Evolutionary conservation across 306 rosid species (phyloP), one percentile per base, ranked within the genome.

Genomic region (Trifolium pratense): DNA sequence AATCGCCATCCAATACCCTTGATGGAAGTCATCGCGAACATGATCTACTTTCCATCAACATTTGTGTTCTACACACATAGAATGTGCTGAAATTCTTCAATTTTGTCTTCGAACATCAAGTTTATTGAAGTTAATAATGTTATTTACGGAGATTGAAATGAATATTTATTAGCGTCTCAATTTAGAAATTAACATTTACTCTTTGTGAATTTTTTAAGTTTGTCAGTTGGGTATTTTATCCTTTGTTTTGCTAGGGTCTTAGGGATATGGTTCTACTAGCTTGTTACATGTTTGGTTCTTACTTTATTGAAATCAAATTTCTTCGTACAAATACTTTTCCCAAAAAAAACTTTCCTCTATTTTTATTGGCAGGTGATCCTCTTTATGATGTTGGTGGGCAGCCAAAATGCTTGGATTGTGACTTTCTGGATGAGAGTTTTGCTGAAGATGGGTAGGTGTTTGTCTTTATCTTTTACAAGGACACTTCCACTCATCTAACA

Each of bases 351-450:
- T 21, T 70, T 34, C 42, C 31, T 45, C 3, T 61, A 16, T 10
- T n/a, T 52, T 42, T 16, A 34, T 56, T 76, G 71, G 78, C 82
- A 94, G 98, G 92, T 21, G 98, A 94, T 84, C 97, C 97, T 66
- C 96, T 91, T 18, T 94, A 89, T 80, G 83, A 68, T 67, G 87
- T 43, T 79, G 96, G 91, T 55, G 98, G 98, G 43, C 87, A 87
- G 77, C 94, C 98, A 10, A 90, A 84, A 68, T 85, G 75, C 78
- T 62, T 79, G 65, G 91, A 84, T 66, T 71, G 83, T 68, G 86
- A 81, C 45, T 55, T 40, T 20, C 68, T 72, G 37, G 86, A 89
- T 45, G 87, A 87, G 62, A 80, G 84, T 80, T 83, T 80, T 78
- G 92, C 94, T 26, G 79, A 75, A 71, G 98, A 93, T 68, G 98